Conservation (phyloP, 805 yeast species). For the Metschnikowia henanensis region DNA sequence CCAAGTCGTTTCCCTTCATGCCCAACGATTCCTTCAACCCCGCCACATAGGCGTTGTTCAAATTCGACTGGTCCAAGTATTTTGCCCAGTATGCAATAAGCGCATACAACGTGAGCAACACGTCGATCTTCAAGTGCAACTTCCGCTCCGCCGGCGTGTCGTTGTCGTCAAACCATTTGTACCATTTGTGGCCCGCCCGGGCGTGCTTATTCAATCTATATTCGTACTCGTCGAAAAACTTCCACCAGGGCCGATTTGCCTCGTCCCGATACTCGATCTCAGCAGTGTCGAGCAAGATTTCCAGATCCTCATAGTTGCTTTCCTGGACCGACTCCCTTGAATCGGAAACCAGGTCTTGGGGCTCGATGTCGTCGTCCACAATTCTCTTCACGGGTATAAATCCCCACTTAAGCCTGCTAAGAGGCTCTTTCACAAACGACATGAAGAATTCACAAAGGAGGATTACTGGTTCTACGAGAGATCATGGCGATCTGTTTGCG, state of each 20-base stretch:
- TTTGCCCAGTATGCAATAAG: slow-evolving; percentile 35
- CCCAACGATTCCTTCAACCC: slow-evolving; percentile 25
- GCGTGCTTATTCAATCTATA: slow-evolving; percentile 23
- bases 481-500: not conserved
- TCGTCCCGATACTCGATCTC: slow-evolving; percentile 49
- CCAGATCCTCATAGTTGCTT: slow-evolving; percentile 11
- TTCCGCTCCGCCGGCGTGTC: slow-evolving; percentile 29
- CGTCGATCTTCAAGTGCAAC: slow-evolving; percentile 30
- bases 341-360: not conserved
- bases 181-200: slow-evolving; percentile 23
- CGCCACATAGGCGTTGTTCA: slow-evolving; percentile 28
- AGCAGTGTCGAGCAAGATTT: not conserved
- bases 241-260: slow-evolving; percentile 51
- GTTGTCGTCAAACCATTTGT: slow-evolving; percentile 29
- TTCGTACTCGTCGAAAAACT: slow-evolving; percentile 41
- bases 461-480: not conserved
- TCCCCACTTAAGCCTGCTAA: slow-evolving; percentile 31
- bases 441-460: not conserved
- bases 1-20: slow-evolving; percentile 30
- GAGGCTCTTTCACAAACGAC: slow-evolving; percentile 15
- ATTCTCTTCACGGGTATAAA: slow-evolving; percentile 34
- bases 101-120: slow-evolving; percentile 25
- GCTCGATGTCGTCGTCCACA: slow-evolving; percentile 28
- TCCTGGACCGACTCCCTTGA: slow-evolving; percentile 12
- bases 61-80: slow-evolving; percentile 24